Base-by-base conservation (phyloP, 129 eudicot species). In the Saposhnikovia divaricata region DNA sequence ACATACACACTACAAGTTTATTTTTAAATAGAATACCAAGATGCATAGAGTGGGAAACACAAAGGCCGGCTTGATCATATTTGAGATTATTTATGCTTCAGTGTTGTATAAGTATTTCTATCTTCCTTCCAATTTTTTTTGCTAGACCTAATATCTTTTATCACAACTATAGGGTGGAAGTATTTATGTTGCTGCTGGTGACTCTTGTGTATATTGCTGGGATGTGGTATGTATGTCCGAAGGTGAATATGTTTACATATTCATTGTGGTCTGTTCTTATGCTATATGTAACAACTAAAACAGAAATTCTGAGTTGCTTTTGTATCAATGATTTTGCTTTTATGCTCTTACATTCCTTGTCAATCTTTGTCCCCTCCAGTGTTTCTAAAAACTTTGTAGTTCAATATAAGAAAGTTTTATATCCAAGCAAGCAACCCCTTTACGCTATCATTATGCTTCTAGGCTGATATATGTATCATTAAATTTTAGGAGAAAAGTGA, bases 181-280 rank as follows among this genome's bases (percentile, higher is more conserved):
- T 16, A 83, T 95, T 70, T 95, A 84, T 83, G 89, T 89, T 70
- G 98, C 97, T 69, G 91, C 96, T 83, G 98, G 98, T 79, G 94
- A 95, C 84, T 92, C 98, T 48, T 85, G 87, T 85, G 97, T 96
- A 71, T 95, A 95, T 87, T 92, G 97, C 88, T 95, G 98, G 98
- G 98, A 95, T 82, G 85, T 95, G 97, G 98, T 94, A 94, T 80
- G 93, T 82, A 84, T 82, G 55, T 79, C 31, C 74, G 48, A 83
- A 84, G 78, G 83, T 85, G 87, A 79, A 82, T 74, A 40, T 18
- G 15, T 47, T 65, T 28, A 53, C 78, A 68, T 53, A 59, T 71
- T 46, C 73, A 42, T 16, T 16, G 9, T 37, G 23, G 5, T 34
- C 0, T 70, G 43, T 34, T 37, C 28, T 8, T 34, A 9, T 31